Evolutionary conservation across 495 filamentous ascomycete species (phyloP).

Genomic region (Barbatosphaeria neglecta): DNA sequence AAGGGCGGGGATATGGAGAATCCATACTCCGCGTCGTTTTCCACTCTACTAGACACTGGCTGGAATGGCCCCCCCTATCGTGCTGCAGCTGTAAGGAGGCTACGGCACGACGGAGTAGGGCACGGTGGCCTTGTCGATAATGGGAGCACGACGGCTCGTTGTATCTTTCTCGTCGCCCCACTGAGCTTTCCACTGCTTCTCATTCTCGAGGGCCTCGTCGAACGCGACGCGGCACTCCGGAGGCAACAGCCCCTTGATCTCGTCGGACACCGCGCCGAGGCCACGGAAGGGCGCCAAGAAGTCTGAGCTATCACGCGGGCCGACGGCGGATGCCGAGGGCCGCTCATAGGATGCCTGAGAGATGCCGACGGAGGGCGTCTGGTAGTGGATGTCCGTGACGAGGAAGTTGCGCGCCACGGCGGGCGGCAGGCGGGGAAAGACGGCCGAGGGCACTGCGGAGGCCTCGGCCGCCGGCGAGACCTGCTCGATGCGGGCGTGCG

Average conservation of each 20-base stretch:
- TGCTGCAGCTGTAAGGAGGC: background rate
- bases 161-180: conserved; percentile 55
- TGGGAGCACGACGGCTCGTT: conserved; percentile 27
- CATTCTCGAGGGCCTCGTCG: conserved; percentile 45
- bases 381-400: conserved; percentile 58
- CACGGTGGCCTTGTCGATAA: conserved; percentile 46
- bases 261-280: conserved; percentile 49
- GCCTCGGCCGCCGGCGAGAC: conserved; percentile 24
- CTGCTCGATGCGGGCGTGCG: conserved; percentile 70
- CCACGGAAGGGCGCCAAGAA: conserved; percentile 52
- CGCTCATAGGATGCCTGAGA: conserved; percentile 34
- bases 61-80: background rate
- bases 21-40: background rate
- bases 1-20: too few species aligned
- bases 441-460: conserved; percentile 14
- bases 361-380: conserved; percentile 38
- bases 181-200: conserved; percentile 57
- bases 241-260: conserved; percentile 59
- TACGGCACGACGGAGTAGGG: conserved; percentile 27
- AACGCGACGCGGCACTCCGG: conserved; percentile 61
- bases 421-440: conserved; percentile 54
- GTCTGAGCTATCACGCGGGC: conserved; percentile 10
- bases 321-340: conserved; percentile 14
- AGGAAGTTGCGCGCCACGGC: conserved; percentile 62
- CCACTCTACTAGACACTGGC: background rate